Percentiles rank a stretch among this genome's conserved stretches.
Conservation (phyloP, 345 rosid species). For the Euclidium syriacum region DNA sequence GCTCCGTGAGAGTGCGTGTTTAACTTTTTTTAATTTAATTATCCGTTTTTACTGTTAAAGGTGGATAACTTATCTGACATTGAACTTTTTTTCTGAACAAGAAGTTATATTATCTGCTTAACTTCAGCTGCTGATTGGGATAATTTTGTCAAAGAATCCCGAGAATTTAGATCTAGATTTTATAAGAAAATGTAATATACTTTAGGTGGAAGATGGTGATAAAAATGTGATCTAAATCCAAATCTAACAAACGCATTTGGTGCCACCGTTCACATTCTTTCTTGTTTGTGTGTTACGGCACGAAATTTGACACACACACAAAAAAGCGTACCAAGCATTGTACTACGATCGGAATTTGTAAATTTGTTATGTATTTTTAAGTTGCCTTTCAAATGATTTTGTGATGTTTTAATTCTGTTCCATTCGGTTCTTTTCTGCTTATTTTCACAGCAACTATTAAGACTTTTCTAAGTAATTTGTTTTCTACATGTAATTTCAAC, state of each 20-base stretch:
- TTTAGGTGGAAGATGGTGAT: constrained; percentile 10
- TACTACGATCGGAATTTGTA: too few species aligned
- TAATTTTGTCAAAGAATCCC: neutral
- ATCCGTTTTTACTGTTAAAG: neutral
- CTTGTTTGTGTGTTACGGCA: neutral
- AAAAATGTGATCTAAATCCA: constrained; percentile 20
- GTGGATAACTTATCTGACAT: neutral
- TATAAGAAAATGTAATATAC: neutral
- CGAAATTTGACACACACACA: too few species aligned
- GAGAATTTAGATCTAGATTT: neutral
- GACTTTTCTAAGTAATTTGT: too few species aligned
- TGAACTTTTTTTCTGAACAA: constrained; percentile 2
- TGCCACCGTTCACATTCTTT: constrained; percentile 6
- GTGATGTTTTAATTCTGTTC: too few species aligned
- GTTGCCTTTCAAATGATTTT: too few species aligned
- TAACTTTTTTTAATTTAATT: constrained; percentile 3
- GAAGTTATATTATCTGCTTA: constrained; percentile 5
- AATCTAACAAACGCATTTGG: constrained; percentile 15
- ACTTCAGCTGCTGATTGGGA: constrained; percentile 5
- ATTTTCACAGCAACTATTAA: too few species aligned
- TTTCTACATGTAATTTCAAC: too few species aligned
- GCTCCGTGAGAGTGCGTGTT: constrained; percentile 21
- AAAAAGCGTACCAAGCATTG: too few species aligned
- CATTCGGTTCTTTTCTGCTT: too few species aligned
- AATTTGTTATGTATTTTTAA: too few species aligned